phyloP scores from a whole-genome alignment of 768 basidiomycete species.

The Lactarius quietus region DNA sequence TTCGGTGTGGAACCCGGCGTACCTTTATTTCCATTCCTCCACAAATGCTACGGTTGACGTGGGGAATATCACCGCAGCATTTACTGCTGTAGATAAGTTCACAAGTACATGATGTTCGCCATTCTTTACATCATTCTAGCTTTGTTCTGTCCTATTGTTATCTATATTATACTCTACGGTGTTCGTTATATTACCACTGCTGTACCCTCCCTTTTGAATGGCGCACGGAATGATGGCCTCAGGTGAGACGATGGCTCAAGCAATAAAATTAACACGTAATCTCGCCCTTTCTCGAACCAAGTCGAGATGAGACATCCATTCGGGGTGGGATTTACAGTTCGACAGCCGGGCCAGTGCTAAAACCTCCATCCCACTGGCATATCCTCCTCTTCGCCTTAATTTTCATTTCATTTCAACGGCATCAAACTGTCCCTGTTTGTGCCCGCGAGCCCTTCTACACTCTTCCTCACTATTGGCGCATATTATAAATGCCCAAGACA shows the following conservation, averaged over 20 bases:
- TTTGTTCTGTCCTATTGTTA: slow-evolving; percentile 12
- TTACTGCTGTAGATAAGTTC: slow-evolving; percentile 32
- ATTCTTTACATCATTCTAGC: neutral
- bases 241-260: slow-evolving; percentile 9
- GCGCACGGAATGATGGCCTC: neutral
- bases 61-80: slow-evolving; percentile 45
- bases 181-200: neutral
- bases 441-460: neutral
- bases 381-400: neutral
- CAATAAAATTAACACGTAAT: neutral
- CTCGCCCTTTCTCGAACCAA: neutral
- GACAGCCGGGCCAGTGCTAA: neutral
- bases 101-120: slow-evolving; percentile 13
- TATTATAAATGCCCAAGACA: slow-evolving; percentile 23
- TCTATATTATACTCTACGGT: slow-evolving; percentile 17
- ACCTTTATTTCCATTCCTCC: slow-evolving; percentile 30
- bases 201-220: neutral
- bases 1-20: slow-evolving; percentile 47
- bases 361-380: neutral
- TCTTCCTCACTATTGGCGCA: neutral
- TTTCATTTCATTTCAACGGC: neutral
- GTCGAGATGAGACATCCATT: neutral
- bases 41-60: slow-evolving; percentile 35
- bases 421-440: neutral
- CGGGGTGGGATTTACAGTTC: neutral